Conservation (phyloP, 2,329 filamentous ascomycete species). For the Tricladium varicosporioides region DNA sequence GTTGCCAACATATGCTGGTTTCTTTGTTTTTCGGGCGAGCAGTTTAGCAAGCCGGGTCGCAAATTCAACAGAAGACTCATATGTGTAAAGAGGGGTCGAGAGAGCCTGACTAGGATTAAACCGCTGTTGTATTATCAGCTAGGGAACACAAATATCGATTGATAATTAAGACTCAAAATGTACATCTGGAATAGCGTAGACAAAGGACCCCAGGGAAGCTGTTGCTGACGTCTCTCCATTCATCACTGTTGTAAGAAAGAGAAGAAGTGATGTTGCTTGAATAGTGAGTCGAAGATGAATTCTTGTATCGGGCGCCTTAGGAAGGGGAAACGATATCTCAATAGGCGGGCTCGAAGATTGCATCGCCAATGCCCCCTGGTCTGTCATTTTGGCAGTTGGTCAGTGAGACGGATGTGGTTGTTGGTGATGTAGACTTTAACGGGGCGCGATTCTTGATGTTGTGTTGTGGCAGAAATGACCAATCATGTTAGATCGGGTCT, state of each 20-base stretch:
- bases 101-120: constrained; percentile 57
- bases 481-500: not conserved
- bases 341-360: constrained; percentile 20
- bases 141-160: constrained; percentile 1
- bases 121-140: constrained; percentile 27
- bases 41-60: constrained; percentile 81
- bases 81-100: constrained; percentile 75
- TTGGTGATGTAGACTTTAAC: not conserved
- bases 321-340: constrained; percentile 58
- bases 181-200: constrained; percentile 92
- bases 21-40: constrained; percentile 67
- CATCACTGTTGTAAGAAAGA: constrained; percentile 60
- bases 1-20: constrained; percentile 87
- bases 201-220: constrained; percentile 77
- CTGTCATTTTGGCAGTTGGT: constrained; percentile 13
- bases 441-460: not conserved
- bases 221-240: constrained; percentile 49
- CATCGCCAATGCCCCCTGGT: not conserved
- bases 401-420: no score
- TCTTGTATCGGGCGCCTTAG: constrained; percentile 57
- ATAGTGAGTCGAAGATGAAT: constrained; percentile 60
- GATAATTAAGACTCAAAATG: constrained; percentile 24
- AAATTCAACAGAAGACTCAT: constrained; percentile 79
- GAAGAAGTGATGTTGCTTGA: constrained; percentile 53
- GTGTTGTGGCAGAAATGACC: not conserved